These are phyloP conservation scores for Anisodus tanguticus DNA, from an alignment of 257 asterid species.

Conservation along the genomic window DNA sequence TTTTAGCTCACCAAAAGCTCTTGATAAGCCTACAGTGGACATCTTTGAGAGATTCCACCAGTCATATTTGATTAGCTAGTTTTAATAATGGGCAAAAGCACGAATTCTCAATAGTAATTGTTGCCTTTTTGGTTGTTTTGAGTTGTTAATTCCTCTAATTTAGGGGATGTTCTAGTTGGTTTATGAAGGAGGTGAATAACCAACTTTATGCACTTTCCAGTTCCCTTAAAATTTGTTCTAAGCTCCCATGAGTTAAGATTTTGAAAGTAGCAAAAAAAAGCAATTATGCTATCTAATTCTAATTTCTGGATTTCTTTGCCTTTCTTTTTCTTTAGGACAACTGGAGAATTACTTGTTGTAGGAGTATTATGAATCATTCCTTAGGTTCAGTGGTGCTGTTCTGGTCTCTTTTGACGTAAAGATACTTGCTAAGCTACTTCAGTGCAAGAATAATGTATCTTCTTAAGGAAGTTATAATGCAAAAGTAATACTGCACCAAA, in stretches of 20 bases:
- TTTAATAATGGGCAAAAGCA: neutral
- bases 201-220: neutral
- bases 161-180: neutral
- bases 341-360: neutral
- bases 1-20: neutral
- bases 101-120: neutral
- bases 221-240: neutral
- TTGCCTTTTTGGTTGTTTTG: neutral
- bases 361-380: neutral
- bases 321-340: neutral
- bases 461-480: neutral
- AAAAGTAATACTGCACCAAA: neutral
- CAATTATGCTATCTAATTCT: neutral
- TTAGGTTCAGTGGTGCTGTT: neutral
- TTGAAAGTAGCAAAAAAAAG: neutral
- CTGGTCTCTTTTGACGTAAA: neutral
- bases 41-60: neutral
- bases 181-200: neutral
- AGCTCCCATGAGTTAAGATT: neutral
- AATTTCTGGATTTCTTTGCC: neutral
- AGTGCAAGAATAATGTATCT: neutral
- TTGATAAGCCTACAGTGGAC: neutral
- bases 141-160: neutral
- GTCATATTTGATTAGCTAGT: neutral
- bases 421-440: neutral